Evolutionary conservation across 768 basidiomycete genomes (phyloP).

Genomic region (Udeniomyces megalosporus): DNA sequence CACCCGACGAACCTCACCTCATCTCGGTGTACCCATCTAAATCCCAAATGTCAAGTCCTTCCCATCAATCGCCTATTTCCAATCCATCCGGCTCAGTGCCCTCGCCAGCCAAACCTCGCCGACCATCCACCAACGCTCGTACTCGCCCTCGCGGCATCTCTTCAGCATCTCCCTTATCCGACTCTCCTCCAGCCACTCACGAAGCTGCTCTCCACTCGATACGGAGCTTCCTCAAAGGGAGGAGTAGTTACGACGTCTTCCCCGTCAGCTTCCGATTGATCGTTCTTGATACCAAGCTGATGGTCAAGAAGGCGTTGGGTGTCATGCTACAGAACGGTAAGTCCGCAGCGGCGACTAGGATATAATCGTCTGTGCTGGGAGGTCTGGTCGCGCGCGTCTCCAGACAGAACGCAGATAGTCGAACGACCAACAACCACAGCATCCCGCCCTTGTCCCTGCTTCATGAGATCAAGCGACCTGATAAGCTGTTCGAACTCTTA

Average conservation of each 20-base stretch:
- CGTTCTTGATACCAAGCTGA: constrained; percentile 87
- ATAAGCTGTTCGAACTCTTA: constrained; percentile 25
- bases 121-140: neutral
- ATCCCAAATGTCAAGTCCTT: neutral
- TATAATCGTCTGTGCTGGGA: no score
- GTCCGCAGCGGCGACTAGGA: no score
- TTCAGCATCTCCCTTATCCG: neutral
- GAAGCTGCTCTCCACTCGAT: constrained; percentile 38
- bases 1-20: no score
- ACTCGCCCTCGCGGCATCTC: constrained; percentile 1
- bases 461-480: neutral
- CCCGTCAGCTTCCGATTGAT: constrained; percentile 93
- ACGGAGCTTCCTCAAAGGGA: constrained; percentile 62
- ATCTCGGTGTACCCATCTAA: no score
- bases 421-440: no score
- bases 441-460: neutral
- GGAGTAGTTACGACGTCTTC: constrained; percentile 88
- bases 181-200: constrained; percentile 20
- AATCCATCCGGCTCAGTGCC: neutral
- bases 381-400: no score
- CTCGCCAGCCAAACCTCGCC: constrained; percentile 7
- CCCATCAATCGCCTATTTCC: neutral
- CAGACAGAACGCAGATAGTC: no score
- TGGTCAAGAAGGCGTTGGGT: constrained; percentile 76
- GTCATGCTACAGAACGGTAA: constrained; percentile 52